These are phyloP conservation scores for Triadica sebifera DNA, from an alignment of 345 rosid species.

Conservation along the genomic window DNA sequence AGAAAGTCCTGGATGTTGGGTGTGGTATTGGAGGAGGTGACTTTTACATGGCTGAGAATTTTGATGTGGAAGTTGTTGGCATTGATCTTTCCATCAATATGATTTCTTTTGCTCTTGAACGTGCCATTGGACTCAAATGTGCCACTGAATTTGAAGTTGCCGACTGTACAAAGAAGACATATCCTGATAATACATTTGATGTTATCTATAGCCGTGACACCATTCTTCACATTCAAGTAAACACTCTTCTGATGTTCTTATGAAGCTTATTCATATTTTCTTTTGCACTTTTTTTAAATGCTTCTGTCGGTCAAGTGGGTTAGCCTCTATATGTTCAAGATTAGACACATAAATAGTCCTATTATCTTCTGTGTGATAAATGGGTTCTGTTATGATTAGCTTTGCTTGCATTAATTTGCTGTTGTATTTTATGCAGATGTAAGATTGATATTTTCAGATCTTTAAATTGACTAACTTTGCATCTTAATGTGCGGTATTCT, in stretches of 20 bases:
- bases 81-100: conserved; percentile 91
- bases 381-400: neutral
- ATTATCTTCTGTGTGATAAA: neutral
- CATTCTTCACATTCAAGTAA: conserved; percentile 88
- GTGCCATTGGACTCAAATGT: conserved; percentile 83
- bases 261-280: too few species aligned
- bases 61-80: conserved; percentile 83
- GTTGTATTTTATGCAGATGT: neutral
- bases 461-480: neutral
- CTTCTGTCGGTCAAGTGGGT: neutral
- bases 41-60: conserved; percentile 96
- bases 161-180: conserved; percentile 84
- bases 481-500: neutral
- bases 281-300: neutral
- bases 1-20: conserved; percentile 96
- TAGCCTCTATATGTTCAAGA: neutral
- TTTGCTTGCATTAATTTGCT: neutral
- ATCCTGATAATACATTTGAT: conserved; percentile 77
- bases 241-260: neutral
- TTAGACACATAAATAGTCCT: neutral
- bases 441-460: neutral
- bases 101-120: conserved; percentile 94
- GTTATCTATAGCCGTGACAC: conserved; percentile 98
- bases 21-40: conserved; percentile 99
- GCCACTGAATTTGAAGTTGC: conserved; percentile 95